Conservation (phyloP, 257 asterid genomes). For the Orobanche coerulescens region DNA sequence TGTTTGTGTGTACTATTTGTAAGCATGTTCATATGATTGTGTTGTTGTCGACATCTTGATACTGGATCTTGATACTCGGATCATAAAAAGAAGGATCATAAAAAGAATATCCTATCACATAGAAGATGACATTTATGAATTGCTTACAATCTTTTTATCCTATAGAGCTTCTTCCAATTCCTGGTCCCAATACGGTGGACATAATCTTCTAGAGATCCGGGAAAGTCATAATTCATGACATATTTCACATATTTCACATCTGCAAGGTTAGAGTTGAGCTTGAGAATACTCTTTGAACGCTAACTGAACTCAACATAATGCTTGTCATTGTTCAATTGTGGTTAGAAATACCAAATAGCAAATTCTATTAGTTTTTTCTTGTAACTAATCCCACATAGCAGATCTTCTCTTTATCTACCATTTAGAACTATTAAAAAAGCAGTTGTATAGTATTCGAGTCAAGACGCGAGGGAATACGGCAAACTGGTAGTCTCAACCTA, state of each 20-base stretch:
- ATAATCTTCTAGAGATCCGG: slow-evolving; percentile 94
- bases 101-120: too few species aligned
- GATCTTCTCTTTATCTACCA: background rate
- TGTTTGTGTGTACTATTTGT: too few species aligned
- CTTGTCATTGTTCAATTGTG: background rate
- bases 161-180: too few species aligned
- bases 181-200: slow-evolving; percentile 98
- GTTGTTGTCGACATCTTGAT: too few species aligned
- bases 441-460: background rate
- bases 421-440: background rate
- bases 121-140: too few species aligned
- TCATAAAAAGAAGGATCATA: too few species aligned
- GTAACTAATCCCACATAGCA: background rate
- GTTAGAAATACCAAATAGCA: background rate
- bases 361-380: background rate
- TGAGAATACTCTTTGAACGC: too few species aligned
- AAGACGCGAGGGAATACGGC: background rate
- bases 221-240: slow-evolving; percentile 90
- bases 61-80: too few species aligned
- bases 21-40: too few species aligned
- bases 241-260: slow-evolving; percentile 95
- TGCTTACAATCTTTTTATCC: too few species aligned
- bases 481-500: background rate
- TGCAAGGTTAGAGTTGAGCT: slow-evolving; percentile 32
- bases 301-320: background rate